Percentiles rank a stretch among this genome's conserved stretches.
These are phyloP conservation scores for Rhododendron ovatum DNA, from an alignment of 148 eudicot genomes.

Conservation along the genomic window DNA sequence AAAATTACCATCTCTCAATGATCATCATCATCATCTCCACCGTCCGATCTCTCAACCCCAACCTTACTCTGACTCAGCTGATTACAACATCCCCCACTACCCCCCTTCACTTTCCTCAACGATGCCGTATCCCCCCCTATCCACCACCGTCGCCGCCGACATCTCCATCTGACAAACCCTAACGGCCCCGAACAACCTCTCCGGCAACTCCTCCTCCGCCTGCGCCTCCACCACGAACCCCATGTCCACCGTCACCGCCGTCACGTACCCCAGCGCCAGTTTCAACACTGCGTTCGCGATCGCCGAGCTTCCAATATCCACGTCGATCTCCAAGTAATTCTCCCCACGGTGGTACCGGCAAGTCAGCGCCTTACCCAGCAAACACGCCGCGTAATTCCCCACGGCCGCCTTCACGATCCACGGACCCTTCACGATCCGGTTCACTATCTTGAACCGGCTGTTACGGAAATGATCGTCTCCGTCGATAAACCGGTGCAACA, in stretches of 20 bases:
- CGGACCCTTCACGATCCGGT: slow-evolving; percentile 80
- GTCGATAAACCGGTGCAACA: slow-evolving; percentile 59
- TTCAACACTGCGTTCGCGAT: slow-evolving; percentile 75
- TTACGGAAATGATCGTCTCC: slow-evolving; percentile 70
- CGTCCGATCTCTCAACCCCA: neutral
- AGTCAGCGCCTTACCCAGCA: slow-evolving; percentile 73
- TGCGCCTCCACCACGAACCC: slow-evolving; percentile 86
- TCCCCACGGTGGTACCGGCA: slow-evolving; percentile 63
- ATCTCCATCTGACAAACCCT: slow-evolving; percentile 87
- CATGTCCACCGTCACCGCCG: slow-evolving; percentile 83
- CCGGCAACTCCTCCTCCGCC: slow-evolving; percentile 78
- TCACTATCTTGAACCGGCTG: slow-evolving; percentile 74
- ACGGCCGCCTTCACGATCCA: slow-evolving; percentile 86
- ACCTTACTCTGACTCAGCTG: neutral
- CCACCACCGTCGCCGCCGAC: slow-evolving; percentile 62
- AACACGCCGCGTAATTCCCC: slow-evolving; percentile 76
- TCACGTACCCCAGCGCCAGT: slow-evolving; percentile 76
- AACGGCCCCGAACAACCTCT: slow-evolving; percentile 72
- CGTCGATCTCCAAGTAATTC: slow-evolving; percentile 79
- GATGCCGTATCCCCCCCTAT: slow-evolving; percentile 6
- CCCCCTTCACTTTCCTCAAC: neutral
- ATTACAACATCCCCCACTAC: neutral
- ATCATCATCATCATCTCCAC: neutral
- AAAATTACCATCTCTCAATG: neutral
- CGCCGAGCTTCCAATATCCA: slow-evolving; percentile 78